A percentile compares a stretch with the other conserved stretches of the same genome.
Evolutionary conservation across 1,139 yeast species (phyloP).

Genomic region (Yamadazyma blattariae): DNA sequence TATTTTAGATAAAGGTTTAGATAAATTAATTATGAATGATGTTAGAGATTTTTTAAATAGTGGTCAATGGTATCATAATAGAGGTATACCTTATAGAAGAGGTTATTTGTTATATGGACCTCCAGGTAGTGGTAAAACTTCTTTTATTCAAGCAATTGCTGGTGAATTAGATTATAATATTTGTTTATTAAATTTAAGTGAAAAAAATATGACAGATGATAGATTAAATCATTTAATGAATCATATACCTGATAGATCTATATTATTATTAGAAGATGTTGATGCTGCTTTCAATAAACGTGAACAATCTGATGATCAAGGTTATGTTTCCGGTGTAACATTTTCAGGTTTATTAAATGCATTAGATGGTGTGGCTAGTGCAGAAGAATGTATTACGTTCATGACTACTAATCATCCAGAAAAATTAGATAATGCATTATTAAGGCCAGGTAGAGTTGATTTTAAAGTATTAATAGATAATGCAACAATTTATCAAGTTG

Average conservation of each 20-base stretch:
- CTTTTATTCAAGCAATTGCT: conserved; percentile 93
- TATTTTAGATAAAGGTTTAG: conserved; percentile 72
- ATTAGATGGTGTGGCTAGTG: conserved; percentile 97
- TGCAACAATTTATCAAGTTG: conserved; percentile 79
- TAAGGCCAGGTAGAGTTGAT: conserved; percentile 95
- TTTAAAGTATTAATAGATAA: conserved; percentile 78
- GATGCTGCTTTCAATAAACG: conserved; percentile 94
- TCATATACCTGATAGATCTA: conserved; percentile 88
- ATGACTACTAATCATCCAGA: conserved; percentile 99
- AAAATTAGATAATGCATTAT: conserved; percentile 75
- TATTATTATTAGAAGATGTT: conserved; percentile 82
- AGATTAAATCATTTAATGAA: conserved; percentile 92
- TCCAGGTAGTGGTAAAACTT: conserved; percentile 96
- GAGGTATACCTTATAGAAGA: conserved; percentile 96
- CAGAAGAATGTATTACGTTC: conserved; percentile 93
- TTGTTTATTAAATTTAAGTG: conserved; percentile 87
- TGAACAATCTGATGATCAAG: conserved; percentile 72
- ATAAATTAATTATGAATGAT: conserved; percentile 63
- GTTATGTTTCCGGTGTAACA: conserved; percentile 81
- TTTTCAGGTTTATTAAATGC: conserved; percentile 93
- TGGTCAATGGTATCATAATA: conserved; percentile 88
- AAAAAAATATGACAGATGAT: conserved; percentile 89
- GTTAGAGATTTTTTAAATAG: conserved; percentile 75
- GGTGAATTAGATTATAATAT: conserved; percentile 95
- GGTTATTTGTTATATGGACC: conserved; percentile 96